Conservation (phyloP, 768 basidiomycete genomes). For the Mrakia hoshinonis region DNA sequence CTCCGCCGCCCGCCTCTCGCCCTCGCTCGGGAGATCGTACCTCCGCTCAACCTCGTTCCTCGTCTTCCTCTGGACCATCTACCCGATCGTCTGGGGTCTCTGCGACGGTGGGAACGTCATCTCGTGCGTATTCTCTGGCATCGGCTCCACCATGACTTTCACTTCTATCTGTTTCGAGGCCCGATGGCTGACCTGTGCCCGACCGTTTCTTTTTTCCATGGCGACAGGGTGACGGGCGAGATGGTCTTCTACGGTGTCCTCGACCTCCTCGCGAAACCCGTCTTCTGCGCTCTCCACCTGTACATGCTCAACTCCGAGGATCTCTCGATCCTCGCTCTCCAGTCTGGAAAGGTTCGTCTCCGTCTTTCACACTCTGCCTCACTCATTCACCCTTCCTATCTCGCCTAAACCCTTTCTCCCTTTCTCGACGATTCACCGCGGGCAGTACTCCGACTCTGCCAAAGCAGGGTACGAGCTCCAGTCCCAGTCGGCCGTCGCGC, state of each 20-base stretch:
- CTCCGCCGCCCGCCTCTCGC: conserved; percentile 37
- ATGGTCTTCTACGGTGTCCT: conserved; percentile 48
- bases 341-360: conserved; percentile 37
- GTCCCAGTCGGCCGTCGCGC: background rate
- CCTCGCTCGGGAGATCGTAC: conserved; percentile 37
- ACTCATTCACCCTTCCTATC: background rate
- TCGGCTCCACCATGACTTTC: too few species aligned
- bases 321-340: conserved; percentile 38
- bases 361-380: background rate
- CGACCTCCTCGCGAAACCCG: conserved; percentile 42
- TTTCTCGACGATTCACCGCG: background rate
- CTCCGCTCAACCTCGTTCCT: conserved; percentile 45
- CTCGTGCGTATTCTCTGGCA: conserved; percentile 32
- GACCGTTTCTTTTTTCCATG: conserved; percentile 51
- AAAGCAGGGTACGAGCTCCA: conserved; percentile 13
- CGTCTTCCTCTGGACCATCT: conserved; percentile 52
- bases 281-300: conserved; percentile 40
- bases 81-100: conserved; percentile 54
- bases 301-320: conserved; percentile 38
- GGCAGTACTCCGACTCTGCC: conserved; percentile 6
- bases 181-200: conserved; percentile 48
- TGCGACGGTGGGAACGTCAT: conserved; percentile 52
- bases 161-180: conserved; percentile 37
- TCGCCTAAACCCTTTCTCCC: background rate
- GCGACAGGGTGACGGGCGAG: conserved; percentile 50